These are phyloP conservation scores for Fusarium heterosporum DNA, from an alignment of 2,329 filamentous ascomycete genomes.

Conservation along the genomic window DNA sequence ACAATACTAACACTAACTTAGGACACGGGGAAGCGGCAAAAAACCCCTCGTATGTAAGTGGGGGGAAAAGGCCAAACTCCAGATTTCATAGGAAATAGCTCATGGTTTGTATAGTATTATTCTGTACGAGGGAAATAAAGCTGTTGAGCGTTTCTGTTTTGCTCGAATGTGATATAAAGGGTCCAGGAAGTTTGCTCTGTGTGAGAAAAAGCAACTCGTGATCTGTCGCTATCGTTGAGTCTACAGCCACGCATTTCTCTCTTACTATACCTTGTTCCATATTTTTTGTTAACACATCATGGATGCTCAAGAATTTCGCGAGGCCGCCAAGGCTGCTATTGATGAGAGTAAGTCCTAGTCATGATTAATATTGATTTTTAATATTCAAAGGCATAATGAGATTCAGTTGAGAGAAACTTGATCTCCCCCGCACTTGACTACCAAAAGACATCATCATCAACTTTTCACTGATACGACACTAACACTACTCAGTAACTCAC, in stretches of 20 bases:
- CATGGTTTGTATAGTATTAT: background rate
- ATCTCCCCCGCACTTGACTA: slow-evolving; percentile 8
- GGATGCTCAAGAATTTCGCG: slow-evolving; percentile 82
- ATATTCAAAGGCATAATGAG: slow-evolving; percentile 47
- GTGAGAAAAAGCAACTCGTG: background rate
- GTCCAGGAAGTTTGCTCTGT: background rate
- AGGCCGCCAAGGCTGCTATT: slow-evolving; percentile 80
- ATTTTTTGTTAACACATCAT: slow-evolving; percentile 58
- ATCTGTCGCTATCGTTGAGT: background rate
- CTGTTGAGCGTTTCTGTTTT: background rate
- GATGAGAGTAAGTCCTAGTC: slow-evolving; percentile 76
- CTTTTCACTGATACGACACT: slow-evolving; percentile 6
- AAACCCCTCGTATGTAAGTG: background rate
- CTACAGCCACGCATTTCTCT: background rate
- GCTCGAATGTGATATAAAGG: slow-evolving; percentile 8
- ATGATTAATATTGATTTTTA: no score
- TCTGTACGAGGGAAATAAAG: background rate
- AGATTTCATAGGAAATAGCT: background rate
- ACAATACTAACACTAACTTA: slow-evolving; percentile 16
- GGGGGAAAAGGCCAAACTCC: background rate
- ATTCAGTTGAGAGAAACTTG: background rate
- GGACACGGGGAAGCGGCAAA: background rate
- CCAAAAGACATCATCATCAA: slow-evolving; percentile 1
- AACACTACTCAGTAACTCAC: slow-evolving; percentile 70
- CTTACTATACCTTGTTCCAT: background rate